phyloP scores from a whole-genome alignment of 257 asterid species.

The Marsdenia floribunda region DNA sequence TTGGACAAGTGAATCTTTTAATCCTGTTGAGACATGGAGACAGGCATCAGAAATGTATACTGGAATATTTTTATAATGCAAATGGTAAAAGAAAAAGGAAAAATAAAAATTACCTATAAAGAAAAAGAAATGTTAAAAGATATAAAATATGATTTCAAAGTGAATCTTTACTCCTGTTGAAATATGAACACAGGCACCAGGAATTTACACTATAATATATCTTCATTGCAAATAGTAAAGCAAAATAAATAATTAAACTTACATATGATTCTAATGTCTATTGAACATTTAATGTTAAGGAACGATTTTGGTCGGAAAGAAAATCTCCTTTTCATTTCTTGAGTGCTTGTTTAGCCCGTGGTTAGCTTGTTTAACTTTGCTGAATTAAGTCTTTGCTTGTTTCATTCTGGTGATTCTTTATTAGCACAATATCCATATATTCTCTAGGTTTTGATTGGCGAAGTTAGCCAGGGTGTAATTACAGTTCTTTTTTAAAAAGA shows the following conservation, averaged over 20 bases:
- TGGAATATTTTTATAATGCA: not conserved
- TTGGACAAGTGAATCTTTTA: not conserved
- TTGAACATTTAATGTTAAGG: not conserved
- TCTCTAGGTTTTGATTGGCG: not conserved
- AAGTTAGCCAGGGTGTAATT: too few species aligned
- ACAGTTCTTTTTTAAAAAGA: too few species aligned
- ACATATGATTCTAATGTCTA: not conserved
- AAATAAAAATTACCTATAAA: too few species aligned
- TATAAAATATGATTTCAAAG: not conserved
- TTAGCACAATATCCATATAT: not conserved
- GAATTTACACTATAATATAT: not conserved
- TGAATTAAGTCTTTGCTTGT: not conserved
- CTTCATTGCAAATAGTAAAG: not conserved
- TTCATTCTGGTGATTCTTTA: not conserved
- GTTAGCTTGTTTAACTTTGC: not conserved
- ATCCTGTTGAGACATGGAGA: not conserved
- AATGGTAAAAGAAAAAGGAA: not conserved
- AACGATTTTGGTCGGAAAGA: not conserved
- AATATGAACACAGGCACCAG: not conserved
- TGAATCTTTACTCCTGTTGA: not conserved
- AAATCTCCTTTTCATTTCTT: not conserved
- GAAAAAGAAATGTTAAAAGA: too few species aligned
- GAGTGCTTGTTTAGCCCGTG: not conserved
- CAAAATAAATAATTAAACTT: too few species aligned
- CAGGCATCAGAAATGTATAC: not conserved